Conservation (phyloP, 352 stramenopile species). For the Globisporangium mamillatum region DNA sequence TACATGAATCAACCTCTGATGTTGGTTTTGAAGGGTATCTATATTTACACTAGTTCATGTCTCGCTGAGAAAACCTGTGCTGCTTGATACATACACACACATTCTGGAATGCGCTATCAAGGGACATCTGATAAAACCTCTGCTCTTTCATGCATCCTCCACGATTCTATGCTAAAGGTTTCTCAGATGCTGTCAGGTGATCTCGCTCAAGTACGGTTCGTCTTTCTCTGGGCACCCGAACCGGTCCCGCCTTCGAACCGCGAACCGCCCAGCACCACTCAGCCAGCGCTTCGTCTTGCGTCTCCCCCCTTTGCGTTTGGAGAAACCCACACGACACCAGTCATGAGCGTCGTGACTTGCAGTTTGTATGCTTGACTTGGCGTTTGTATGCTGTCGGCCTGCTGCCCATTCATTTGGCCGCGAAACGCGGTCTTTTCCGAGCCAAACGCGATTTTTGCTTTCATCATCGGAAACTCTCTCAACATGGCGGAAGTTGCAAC, state of each 20-base stretch:
- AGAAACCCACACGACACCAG: slow-evolving; percentile 9
- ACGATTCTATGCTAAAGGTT: background rate
- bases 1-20: too few species aligned
- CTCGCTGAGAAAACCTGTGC: background rate
- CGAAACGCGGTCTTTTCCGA: slow-evolving; percentile 12
- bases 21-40: background rate
- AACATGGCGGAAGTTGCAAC: slow-evolving; percentile 91
- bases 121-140: background rate
- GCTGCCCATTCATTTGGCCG: slow-evolving; percentile 84
- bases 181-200: background rate
- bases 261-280: background rate
- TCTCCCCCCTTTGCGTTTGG: background rate
- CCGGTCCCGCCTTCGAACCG: background rate
- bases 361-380: slow-evolving; percentile 59
- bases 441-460: slow-evolving; percentile 33
- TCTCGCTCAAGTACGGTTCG: slow-evolving; percentile 8
- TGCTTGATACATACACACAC: background rate
- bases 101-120: background rate
- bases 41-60: background rate
- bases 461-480: slow-evolving; percentile 88
- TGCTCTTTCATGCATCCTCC: background rate
- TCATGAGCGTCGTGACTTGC: slow-evolving; percentile 21
- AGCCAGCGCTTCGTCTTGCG: background rate
- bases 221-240: background rate
- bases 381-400: slow-evolving; percentile 55